Conservation (phyloP, 805 yeast genomes). For the Zygoascus ofunaensis region DNA sequence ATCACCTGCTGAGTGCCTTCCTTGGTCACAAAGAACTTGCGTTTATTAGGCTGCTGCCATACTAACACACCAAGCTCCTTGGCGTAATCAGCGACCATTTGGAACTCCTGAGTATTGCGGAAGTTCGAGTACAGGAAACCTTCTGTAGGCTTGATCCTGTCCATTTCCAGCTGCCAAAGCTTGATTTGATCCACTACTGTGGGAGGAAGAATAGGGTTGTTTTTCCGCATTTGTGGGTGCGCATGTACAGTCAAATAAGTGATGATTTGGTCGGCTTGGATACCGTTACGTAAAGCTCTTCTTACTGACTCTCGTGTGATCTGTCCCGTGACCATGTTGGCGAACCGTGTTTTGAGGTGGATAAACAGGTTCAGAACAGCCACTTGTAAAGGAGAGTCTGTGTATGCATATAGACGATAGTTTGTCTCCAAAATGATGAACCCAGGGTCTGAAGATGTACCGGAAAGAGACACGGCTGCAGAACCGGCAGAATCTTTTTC, state of each 20-base stretch:
- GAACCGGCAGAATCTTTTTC: not conserved
- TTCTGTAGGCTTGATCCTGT: slow-evolving; percentile 75
- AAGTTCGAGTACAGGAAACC: slow-evolving; percentile 89
- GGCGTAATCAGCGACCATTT: slow-evolving; percentile 64
- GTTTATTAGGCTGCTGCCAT: slow-evolving; percentile 70
- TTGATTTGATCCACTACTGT: slow-evolving; percentile 95
- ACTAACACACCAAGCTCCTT: slow-evolving; percentile 81
- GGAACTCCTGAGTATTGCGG: slow-evolving; percentile 65
- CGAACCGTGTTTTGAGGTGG: slow-evolving; percentile 72
- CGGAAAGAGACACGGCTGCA: not conserved
- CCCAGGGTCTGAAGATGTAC: slow-evolving; percentile 34
- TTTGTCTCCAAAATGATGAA: slow-evolving; percentile 87
- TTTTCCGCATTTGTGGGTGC: slow-evolving; percentile 75
- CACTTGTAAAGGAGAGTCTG: slow-evolving; percentile 88
- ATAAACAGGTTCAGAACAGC: slow-evolving; percentile 86
- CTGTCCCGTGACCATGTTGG: slow-evolving; percentile 89
- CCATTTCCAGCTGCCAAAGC: slow-evolving; percentile 93
- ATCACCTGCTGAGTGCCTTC: slow-evolving; percentile 86
- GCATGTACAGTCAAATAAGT: slow-evolving; percentile 86
- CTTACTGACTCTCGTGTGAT: slow-evolving; percentile 88
- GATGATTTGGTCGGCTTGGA: slow-evolving; percentile 90
- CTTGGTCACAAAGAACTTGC: slow-evolving; percentile 74
- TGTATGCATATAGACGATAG: slow-evolving; percentile 85
- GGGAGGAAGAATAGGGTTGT: slow-evolving; percentile 70
- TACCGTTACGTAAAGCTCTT: slow-evolving; percentile 75